A percentile compares a stretch with the other conserved stretches of the same genome.
Conservation (phyloP, 1,284 basidiomycete species). For the Polyporus tsugae region DNA sequence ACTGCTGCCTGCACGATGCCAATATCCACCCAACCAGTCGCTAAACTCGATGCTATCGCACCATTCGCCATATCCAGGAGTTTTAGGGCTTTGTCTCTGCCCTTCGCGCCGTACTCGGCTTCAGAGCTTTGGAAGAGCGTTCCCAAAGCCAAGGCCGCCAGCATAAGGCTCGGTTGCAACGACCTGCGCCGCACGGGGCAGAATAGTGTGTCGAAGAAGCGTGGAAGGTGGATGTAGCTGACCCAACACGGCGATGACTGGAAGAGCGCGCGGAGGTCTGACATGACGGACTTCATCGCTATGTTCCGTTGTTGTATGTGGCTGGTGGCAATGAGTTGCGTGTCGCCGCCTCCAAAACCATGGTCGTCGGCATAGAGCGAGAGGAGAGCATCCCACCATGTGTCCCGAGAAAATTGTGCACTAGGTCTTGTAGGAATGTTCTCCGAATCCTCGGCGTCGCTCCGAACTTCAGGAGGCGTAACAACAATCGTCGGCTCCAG, state of each 20-base stretch:
- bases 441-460: not conserved
- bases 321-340: slow-evolving; percentile 45
- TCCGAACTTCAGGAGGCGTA: slow-evolving; percentile 8
- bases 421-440: slow-evolving; percentile 53
- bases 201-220: slow-evolving; percentile 65
- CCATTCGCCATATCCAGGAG: slow-evolving; percentile 73
- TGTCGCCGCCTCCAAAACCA: slow-evolving; percentile 25
- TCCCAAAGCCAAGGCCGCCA: slow-evolving; percentile 70
- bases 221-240: slow-evolving; percentile 73
- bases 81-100: slow-evolving; percentile 60
- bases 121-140: slow-evolving; percentile 76
- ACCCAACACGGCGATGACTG: slow-evolving; percentile 71
- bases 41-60: slow-evolving; percentile 72
- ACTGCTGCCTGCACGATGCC: slow-evolving; percentile 75
- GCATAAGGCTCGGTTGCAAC: slow-evolving; percentile 73
- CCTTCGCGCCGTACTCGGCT: slow-evolving; percentile 48
- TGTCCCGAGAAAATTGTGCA: slow-evolving; percentile 68
- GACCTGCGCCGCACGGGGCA: slow-evolving; percentile 57
- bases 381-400: slow-evolving; percentile 82
- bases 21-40: slow-evolving; percentile 74
- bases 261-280: slow-evolving; percentile 70
- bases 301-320: slow-evolving; percentile 51
- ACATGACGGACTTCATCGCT: slow-evolving; percentile 53
- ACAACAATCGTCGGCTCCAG: slow-evolving; percentile 1
- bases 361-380: slow-evolving; percentile 56